Conservation (phyloP, 306 rosid species). For the Gynostemma pentaphyllum region DNA sequence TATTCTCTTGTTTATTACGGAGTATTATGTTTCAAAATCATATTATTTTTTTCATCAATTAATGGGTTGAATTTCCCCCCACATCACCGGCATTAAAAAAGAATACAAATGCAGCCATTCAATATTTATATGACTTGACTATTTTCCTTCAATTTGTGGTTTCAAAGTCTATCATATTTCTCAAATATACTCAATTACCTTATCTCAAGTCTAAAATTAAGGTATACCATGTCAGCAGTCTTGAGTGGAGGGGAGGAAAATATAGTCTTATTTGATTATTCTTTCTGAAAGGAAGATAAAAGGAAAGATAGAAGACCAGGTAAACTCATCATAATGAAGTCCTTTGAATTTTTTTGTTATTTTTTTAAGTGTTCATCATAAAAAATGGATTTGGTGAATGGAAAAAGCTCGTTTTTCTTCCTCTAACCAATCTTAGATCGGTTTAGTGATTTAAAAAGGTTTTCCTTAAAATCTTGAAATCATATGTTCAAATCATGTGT, state of each 20-base stretch:
- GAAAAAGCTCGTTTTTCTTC: too few relatives aligned
- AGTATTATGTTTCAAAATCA: too few relatives aligned
- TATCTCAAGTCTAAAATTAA: conserved; percentile 3
- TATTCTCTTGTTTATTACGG: too few relatives aligned
- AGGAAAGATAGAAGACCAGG: conserved; percentile 4
- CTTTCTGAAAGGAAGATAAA: not conserved
- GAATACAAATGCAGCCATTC: not conserved
- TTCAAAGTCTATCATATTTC: conserved; percentile 1
- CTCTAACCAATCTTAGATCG: too few relatives aligned
- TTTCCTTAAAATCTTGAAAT: too few relatives aligned
- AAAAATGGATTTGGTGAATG: not conserved
- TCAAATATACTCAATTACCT: not conserved
- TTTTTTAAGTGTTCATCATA: not conserved
- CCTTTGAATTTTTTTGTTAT: not conserved
- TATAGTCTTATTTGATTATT: not conserved
- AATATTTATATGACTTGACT: not conserved
- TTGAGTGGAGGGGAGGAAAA: not conserved
- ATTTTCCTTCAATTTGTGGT: not conserved
- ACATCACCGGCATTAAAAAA: too few relatives aligned
- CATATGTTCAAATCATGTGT: too few relatives aligned
- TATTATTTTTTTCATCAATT: too few relatives aligned
- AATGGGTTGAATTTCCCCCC: too few relatives aligned
- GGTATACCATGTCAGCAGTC: not conserved
- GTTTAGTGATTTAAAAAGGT: not conserved
- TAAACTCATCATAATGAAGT: conserved; percentile 4